A percentile compares a stretch with the other conserved stretches of the same genome.
Evolutionary conservation across 805 yeast genomes (phyloP).

Genomic region (Teunomyces kruisii): DNA sequence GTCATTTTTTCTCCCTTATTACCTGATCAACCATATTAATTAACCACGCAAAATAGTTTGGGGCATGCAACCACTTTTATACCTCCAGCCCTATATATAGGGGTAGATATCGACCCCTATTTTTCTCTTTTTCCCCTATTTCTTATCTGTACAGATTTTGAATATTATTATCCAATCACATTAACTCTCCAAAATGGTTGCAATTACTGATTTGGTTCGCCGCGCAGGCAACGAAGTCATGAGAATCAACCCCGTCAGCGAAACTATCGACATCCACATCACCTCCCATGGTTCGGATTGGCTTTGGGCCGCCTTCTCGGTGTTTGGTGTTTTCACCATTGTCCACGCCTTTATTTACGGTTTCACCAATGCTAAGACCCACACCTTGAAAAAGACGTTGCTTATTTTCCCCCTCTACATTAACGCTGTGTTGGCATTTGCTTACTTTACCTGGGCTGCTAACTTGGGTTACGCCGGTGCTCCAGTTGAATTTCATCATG

Average conservation of each 20-base stretch:
- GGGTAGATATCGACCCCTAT: slow-evolving; percentile 2
- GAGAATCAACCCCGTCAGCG: slow-evolving; percentile 38
- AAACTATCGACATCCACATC: slow-evolving; percentile 48
- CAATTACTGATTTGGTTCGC: slow-evolving; percentile 4
- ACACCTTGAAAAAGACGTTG: slow-evolving; percentile 31
- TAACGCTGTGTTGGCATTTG: slow-evolving; percentile 41
- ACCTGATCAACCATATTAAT: neutral
- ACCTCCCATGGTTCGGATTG: slow-evolving; percentile 64
- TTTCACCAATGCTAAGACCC: slow-evolving; percentile 16
- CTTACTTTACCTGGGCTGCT: slow-evolving; percentile 58
- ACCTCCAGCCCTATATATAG: slow-evolving; percentile 1
- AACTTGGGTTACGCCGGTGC: slow-evolving; percentile 55
- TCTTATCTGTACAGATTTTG: neutral
- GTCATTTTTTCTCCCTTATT: slow-evolving; percentile 3
- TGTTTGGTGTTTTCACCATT: slow-evolving; percentile 42
- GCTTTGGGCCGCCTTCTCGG: slow-evolving; percentile 62
- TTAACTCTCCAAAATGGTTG: slow-evolving; percentile 1
- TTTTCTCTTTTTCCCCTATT: neutral
- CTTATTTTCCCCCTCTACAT: slow-evolving; percentile 44
- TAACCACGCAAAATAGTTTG: neutral
- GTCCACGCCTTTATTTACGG: slow-evolving; percentile 23
- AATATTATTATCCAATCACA: neutral
- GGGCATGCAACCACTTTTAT: slow-evolving; percentile 2
- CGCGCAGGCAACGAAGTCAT: slow-evolving; percentile 36
- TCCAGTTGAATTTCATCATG: slow-evolving; percentile 50